Percentiles rank a stretch among this genome's conserved stretches.
Evolutionary conservation across 2,329 filamentous ascomycete genomes (phyloP).

Genomic region (Talaromyces sp.): DNA sequence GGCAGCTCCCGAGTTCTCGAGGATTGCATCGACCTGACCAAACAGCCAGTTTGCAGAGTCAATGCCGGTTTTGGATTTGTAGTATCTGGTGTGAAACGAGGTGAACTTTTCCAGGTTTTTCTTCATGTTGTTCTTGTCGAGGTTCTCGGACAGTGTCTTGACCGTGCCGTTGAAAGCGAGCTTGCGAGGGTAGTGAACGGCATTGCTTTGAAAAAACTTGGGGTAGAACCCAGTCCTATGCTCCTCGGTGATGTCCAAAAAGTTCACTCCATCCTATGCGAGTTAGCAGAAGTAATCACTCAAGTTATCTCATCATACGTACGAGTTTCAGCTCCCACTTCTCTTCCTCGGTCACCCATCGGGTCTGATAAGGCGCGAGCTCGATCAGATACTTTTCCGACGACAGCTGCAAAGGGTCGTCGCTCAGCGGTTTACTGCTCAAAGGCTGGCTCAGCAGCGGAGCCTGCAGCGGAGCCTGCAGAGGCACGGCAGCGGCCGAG

Average conservation of each 20-base stretch:
- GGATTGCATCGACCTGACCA: conserved; percentile 64
- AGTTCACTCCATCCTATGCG: conserved; percentile 71
- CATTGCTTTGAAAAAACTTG: conserved; percentile 26
- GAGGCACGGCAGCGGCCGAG: conserved; percentile 7
- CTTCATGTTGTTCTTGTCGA: conserved; percentile 72
- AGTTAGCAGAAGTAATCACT: neutral
- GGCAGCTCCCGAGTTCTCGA: conserved; percentile 66
- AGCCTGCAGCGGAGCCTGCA: neutral
- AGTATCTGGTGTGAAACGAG: conserved; percentile 55
- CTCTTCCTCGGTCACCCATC: conserved; percentile 88
- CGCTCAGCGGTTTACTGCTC: neutral
- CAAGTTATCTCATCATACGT: conserved; percentile 15
- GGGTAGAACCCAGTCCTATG: conserved; percentile 58
- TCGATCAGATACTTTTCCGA: conserved; percentile 71
- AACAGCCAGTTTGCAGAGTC: conserved; percentile 87
- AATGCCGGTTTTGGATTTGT: conserved; percentile 60
- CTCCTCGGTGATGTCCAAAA: conserved; percentile 86
- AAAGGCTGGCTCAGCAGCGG: neutral
- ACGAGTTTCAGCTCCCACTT: conserved; percentile 89
- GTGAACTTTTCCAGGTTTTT: conserved; percentile 68
- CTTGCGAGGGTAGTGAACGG: conserved; percentile 63
- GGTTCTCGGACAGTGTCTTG: conserved; percentile 58
- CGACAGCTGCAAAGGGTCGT: conserved; percentile 6
- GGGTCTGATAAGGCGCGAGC: conserved; percentile 72
- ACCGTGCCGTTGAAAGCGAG: conserved; percentile 63